phyloP scores from a whole-genome alignment of 2,329 filamentous ascomycete genomes.

The Beauveria rudraprayagi region DNA sequence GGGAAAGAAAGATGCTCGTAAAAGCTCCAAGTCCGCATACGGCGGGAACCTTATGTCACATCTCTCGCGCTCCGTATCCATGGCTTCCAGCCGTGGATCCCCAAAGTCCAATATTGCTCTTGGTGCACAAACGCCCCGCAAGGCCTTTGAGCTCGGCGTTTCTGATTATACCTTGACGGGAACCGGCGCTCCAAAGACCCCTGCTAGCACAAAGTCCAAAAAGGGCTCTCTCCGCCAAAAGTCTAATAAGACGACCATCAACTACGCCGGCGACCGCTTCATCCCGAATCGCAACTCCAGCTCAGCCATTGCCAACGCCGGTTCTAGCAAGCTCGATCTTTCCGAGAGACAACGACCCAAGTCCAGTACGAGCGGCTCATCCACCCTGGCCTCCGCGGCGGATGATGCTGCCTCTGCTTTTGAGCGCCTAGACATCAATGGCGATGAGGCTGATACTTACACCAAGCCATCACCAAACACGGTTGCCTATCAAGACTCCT shows the following conservation, averaged over 20 bases:
- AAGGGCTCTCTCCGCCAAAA: slow-evolving; percentile 47
- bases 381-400: slow-evolving; percentile 66
- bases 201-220: slow-evolving; percentile 47
- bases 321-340: slow-evolving; percentile 72
- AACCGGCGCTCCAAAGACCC: slow-evolving; percentile 61
- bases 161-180: slow-evolving; percentile 89
- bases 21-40: slow-evolving; percentile 63
- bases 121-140: slow-evolving; percentile 66
- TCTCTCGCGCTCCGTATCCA: slow-evolving; percentile 62
- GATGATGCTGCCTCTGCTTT: slow-evolving; percentile 75
- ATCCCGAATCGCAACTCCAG: slow-evolving; percentile 90
- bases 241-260: slow-evolving; percentile 69
- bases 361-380: slow-evolving; percentile 61
- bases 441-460: slow-evolving; percentile 61
- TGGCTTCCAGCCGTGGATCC: slow-evolving; percentile 68
- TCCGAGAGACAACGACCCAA: slow-evolving; percentile 66
- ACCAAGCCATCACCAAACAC: slow-evolving; percentile 78
- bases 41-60: slow-evolving; percentile 72
- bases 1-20: slow-evolving; percentile 41
- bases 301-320: slow-evolving; percentile 75
- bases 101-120: slow-evolving; percentile 95
- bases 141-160: slow-evolving; percentile 76
- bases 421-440: slow-evolving; percentile 66
- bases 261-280: slow-evolving; percentile 82
- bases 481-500: slow-evolving; percentile 82